Conservation (phyloP, 176 grass and related monocot genomes). For the Tillandsia leiboldiana region DNA sequence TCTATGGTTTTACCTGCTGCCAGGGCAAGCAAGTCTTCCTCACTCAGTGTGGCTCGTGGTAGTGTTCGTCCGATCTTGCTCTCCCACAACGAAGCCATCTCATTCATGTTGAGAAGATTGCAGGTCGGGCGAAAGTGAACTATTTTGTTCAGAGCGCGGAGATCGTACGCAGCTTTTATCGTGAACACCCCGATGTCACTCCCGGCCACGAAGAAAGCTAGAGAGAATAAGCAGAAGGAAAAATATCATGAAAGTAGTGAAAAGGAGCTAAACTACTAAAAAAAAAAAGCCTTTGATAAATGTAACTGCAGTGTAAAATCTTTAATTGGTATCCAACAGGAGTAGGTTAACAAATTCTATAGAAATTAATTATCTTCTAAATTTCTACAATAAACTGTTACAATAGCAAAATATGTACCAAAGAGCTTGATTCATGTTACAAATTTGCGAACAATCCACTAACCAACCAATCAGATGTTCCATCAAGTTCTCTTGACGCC, state of each 20-base stretch:
- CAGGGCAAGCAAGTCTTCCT: slow-evolving; percentile 43
- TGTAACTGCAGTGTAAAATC: too few species aligned
- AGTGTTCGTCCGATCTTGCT: slow-evolving; percentile 54
- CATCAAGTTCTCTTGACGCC: too few species aligned
- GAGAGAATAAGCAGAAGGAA: neutral
- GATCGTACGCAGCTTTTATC: slow-evolving; percentile 48
- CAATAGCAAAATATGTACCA: too few species aligned
- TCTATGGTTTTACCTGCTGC: slow-evolving; percentile 29
- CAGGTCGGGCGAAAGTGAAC: slow-evolving; percentile 52
- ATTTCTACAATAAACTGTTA: too few species aligned
- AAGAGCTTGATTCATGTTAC: too few species aligned
- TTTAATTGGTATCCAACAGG: too few species aligned
- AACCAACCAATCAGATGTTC: too few species aligned
- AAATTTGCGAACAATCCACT: too few species aligned
- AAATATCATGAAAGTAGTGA: neutral
- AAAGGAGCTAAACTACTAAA: too few species aligned
- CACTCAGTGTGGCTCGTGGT: slow-evolving; percentile 33
- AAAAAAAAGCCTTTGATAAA: too few species aligned
- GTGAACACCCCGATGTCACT: slow-evolving; percentile 68
- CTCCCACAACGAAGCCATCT: slow-evolving; percentile 73
- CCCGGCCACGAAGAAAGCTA: slow-evolving; percentile 70
- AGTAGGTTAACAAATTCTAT: too few species aligned
- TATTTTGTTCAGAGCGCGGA: slow-evolving; percentile 36
- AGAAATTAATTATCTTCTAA: too few species aligned
- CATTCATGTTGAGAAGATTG: slow-evolving; percentile 54